Base-by-base conservation (phyloP, 2,329 filamentous ascomycete genomes). In the Colletotrichum sp. region DNA sequence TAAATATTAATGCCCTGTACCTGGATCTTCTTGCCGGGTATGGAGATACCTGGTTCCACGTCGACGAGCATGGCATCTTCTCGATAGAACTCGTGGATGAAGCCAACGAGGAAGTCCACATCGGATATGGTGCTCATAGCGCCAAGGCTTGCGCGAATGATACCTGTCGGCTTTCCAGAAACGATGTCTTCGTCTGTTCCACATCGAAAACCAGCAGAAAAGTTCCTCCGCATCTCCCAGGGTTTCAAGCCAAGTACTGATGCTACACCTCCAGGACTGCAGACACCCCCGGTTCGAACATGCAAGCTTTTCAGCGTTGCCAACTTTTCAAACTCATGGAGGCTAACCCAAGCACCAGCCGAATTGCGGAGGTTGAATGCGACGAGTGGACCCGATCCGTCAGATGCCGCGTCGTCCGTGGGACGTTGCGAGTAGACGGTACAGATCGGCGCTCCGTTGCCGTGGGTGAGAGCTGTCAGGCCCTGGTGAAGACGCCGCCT, bases 201-300 rank as follows among this genome's bases (percentile, higher is more conserved):
- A 83, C 97, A 99, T 52, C 95, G 91, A 81, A 96, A 92, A 0
- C 97, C 97, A 3, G 93, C 91, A 1, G 94, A 95, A 80, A 97
- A 98, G 82, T 98, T 98, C 75, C 90, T 90, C 79, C 89, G 93
- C 89, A 98, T 93, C 81, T 99, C 96, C 91, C 93, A 94, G 1
- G 95, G 92, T 63, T 93, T 90, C 68, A 98, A 88, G 3, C 88
- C 87, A n/a, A 99, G 89, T 24, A 92, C 91, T 2, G 89, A 88
- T 16, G 96, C 94, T 74, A 98, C 91, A 2, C 96, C 96, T 12
- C 96, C 97, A 2, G 97, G 96, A 80, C 98, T 98, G 85, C 97
- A 99, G 2, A 98, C 88, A 0, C 95, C 94, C 7, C 97, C 97
- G 1, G 95, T 98, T 49, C 97, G 92, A 21, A 99, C 86, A 80